A percentile compares a stretch with the other conserved stretches of the same genome.
phyloP scores from a whole-genome alignment of 2,329 filamentous ascomycete species.

The Drechslerella coelobrocha region DNA sequence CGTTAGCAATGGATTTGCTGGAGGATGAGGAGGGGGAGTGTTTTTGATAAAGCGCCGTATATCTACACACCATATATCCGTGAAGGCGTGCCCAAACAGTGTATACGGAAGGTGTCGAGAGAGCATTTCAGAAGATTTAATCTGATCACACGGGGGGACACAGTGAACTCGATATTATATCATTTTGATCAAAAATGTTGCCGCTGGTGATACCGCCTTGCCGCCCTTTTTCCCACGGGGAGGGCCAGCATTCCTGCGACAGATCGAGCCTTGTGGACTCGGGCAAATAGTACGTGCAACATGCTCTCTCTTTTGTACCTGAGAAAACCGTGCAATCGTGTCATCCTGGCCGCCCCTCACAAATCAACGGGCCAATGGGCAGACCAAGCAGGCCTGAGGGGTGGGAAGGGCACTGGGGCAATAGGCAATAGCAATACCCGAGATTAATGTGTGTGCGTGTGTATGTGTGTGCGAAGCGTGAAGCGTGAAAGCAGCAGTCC shows the following conservation, averaged over 20 bases:
- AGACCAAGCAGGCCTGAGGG: no score
- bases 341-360: no score
- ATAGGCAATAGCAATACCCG: not conserved
- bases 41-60: slow-evolving; percentile 7
- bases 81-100: not conserved
- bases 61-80: slow-evolving; percentile 2
- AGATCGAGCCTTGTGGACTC: slow-evolving; percentile 3
- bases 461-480: not conserved
- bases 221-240: not conserved
- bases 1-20: not conserved
- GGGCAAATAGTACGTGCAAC: not conserved
- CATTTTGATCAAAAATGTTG: slow-evolving; percentile 5
- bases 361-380: not conserved
- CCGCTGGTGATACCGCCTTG: slow-evolving; percentile 14
- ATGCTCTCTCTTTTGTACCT: no score
- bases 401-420: no score
- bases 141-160: not conserved
- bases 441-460: not conserved
- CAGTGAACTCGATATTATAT: slow-evolving; percentile 2
- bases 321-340: not conserved
- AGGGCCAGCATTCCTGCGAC: not conserved
- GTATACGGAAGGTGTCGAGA: slow-evolving; percentile 8
- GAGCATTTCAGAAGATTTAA: slow-evolving; percentile 1
- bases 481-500: slow-evolving; percentile 10
- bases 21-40: not conserved